phyloP scores from a whole-genome alignment of 176 grass and related monocot species.

The Eragrostis nindensis region DNA sequence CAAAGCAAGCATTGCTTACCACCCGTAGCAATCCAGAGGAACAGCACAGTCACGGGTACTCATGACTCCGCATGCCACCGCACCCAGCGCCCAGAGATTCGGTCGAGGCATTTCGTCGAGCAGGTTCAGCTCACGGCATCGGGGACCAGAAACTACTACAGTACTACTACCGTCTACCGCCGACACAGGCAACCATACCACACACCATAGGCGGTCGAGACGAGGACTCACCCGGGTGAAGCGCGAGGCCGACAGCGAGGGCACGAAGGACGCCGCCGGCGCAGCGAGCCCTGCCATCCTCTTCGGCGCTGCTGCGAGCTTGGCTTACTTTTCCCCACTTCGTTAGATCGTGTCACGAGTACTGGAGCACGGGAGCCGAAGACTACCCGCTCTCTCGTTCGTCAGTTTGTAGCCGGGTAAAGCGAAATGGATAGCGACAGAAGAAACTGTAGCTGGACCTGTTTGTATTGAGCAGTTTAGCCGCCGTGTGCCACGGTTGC shows the following conservation, averaged over 20 bases:
- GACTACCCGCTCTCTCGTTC: not conserved
- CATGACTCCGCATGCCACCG: not conserved
- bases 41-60: not conserved
- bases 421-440: not conserved
- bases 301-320: not conserved
- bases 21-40: not conserved
- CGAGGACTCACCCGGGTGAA: constrained; percentile 42
- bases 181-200: not conserved
- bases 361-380: not conserved
- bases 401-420: not conserved
- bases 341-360: not conserved
- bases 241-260: constrained; percentile 8
- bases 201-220: not conserved
- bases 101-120: constrained; percentile 29
- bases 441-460: not conserved
- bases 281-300: constrained; percentile 34
- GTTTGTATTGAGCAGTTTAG: no score
- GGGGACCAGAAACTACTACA: not conserved
- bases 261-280: constrained; percentile 3
- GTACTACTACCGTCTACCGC: not conserved
- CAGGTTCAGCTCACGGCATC: not conserved
- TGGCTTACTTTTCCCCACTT: not conserved
- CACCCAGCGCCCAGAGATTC: not conserved
- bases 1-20: not conserved
- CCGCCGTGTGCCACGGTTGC: no score